Evolutionary conservation across 805 yeast species (phyloP).

Genomic region (Candida stauntonica): DNA sequence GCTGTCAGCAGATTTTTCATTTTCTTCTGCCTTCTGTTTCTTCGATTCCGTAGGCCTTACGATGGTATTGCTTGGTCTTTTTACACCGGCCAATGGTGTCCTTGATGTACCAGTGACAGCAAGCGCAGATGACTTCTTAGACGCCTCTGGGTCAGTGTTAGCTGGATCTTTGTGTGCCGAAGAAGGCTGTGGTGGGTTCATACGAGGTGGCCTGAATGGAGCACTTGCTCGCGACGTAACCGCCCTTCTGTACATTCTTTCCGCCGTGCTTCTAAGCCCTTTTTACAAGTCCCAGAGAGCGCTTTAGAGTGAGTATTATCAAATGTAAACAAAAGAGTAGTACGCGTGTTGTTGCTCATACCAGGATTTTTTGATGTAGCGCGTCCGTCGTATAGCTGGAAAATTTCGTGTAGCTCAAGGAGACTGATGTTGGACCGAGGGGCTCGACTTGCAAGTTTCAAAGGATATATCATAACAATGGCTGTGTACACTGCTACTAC

Average conservation of each 20-base stretch:
- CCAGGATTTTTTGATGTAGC: background rate
- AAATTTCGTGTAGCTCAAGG: constrained; percentile 2
- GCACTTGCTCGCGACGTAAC: constrained; percentile 6
- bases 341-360: no score
- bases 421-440: no score
- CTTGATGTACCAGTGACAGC: background rate
- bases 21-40: background rate
- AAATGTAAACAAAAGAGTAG: constrained; percentile 8
- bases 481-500: constrained; percentile 67
- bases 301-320: no score
- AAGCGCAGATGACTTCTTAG: background rate
- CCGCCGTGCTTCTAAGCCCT: no score
- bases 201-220: constrained; percentile 18
- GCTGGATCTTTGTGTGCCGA: background rate
- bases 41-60: background rate
- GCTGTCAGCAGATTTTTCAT: background rate
- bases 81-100: background rate
- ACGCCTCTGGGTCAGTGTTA: background rate
- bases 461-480: constrained; percentile 30
- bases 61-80: background rate
- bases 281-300: no score
- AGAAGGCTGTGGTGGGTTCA: constrained; percentile 7
- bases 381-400: background rate
- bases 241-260: constrained; percentile 11
- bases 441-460: no score